Base-by-base conservation (phyloP, 164 flowering plant species). In the Vitis cinerea region DNA sequence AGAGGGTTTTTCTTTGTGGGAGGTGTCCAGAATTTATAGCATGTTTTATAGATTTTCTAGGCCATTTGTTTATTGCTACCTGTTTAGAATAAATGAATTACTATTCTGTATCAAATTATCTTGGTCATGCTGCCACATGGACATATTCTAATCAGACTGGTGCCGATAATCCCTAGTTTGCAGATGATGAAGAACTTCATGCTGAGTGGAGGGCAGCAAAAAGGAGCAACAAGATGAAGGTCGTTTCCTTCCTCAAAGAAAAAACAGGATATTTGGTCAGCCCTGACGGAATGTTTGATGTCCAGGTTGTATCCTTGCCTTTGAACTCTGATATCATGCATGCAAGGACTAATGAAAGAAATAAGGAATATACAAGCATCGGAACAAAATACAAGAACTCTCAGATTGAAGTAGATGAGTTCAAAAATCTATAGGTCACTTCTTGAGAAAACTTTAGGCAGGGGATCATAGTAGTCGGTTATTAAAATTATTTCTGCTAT, bases 211-310 rank as follows among this genome's bases (percentile, higher is more conserved):
- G 84, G 72, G 87, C 80, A 65, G 90, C 93, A 60, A 89, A 94
- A 77, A 85, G 83, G 76, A 85, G 64, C 77, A 94, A 92, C 77
- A 94, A 90, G 76, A 61, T 83, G 76, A 94, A 88, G 85, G 91
- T 81, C 68, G 97, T 75, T 15, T 79, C 91, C 17, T 77, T 90
- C 19, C 68, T 94, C 51, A 90, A 85, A 78, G 92, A 92, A 65
- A 94, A 78, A 79, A 92, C 98, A 37, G 98, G 98, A 17, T 94
- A 94, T 74, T 54, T 76, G 59, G 87, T 94, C 55, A 94, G 88
- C 72, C 89, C 97, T 60, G 95, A 90, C 78, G 91, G 95, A 61
- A 87, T 94, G 97, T 94, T 92, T 79, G 98, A 94, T 73, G 76
- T 94, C 66, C 98, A 94, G 94, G 98, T 90, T 13, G 56, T 52